phyloP scores from a whole-genome alignment of 495 filamentous ascomycete genomes.

The Massariosphaeria phaeospora region DNA sequence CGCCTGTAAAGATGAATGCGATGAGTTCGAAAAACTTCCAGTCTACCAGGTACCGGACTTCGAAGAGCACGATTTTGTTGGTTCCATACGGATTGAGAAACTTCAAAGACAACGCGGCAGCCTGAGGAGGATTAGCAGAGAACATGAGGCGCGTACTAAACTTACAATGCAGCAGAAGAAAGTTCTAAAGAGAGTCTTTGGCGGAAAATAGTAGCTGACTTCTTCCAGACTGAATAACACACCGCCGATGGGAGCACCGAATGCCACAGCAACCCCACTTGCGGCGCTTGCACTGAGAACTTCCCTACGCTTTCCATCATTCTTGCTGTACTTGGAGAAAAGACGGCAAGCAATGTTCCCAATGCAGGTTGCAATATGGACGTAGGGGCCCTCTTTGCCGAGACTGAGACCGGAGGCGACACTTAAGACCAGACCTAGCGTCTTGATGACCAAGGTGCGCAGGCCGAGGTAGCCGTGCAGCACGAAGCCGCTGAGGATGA shows the following conservation, averaged over 20 bases:
- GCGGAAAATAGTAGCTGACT: constrained; percentile 95
- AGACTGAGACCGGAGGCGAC: constrained; percentile 89
- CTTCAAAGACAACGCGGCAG: constrained; percentile 80
- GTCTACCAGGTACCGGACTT: constrained; percentile 86
- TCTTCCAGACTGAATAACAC: constrained; percentile 75
- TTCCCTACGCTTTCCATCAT: constrained; percentile 87
- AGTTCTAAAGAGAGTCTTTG: constrained; percentile 96
- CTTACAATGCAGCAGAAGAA: constrained; percentile 95
- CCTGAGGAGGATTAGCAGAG: constrained; percentile 32
- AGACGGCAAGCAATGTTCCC: constrained; percentile 92
- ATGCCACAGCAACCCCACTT: constrained; percentile 89
- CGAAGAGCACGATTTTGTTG: constrained; percentile 91
- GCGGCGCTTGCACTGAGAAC: constrained; percentile 89
- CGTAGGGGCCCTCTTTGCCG: constrained; percentile 95
- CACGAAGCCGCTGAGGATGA: constrained; percentile 95
- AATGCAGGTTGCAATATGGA: constrained; percentile 93
- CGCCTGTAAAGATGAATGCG: constrained; percentile 76
- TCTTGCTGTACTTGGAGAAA: constrained; percentile 88
- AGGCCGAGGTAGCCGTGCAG: constrained; percentile 91
- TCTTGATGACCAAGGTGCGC: constrained; percentile 84
- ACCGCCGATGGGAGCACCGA: constrained; percentile 76
- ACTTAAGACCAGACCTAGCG: constrained; percentile 73
- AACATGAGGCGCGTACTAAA: neutral
- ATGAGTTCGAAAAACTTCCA: constrained; percentile 91
- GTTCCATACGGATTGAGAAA: constrained; percentile 96